A percentile compares a stretch with the other conserved stretches of the same genome.
These are phyloP conservation scores for Pythium monospermum DNA, from an alignment of 352 stramenopile genomes.

Conservation along the genomic window DNA sequence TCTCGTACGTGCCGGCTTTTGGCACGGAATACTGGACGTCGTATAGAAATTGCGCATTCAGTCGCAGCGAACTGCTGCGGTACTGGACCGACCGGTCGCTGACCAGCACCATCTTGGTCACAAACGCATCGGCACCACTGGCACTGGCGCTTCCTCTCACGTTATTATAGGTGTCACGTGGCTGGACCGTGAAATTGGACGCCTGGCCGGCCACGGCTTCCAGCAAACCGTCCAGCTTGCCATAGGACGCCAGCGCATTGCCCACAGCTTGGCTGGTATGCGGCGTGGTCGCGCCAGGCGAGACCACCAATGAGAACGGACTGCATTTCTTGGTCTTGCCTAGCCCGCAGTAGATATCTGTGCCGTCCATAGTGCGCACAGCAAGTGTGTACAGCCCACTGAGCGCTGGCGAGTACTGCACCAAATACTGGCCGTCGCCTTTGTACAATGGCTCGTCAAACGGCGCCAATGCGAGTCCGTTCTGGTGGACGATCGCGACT, in stretches of 20 bases:
- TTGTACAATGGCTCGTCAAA: slow-evolving; percentile 82
- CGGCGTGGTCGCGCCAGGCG: slow-evolving; percentile 83
- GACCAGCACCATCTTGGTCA: slow-evolving; percentile 79
- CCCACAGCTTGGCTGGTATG: slow-evolving; percentile 89
- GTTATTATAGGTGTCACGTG: slow-evolving; percentile 94
- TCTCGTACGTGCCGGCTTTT: slow-evolving; percentile 81
- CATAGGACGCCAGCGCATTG: slow-evolving; percentile 38
- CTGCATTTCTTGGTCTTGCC: slow-evolving; percentile 92
- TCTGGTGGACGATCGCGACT: slow-evolving; percentile 51
- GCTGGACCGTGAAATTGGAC: slow-evolving; percentile 93
- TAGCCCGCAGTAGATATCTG: slow-evolving; percentile 94
- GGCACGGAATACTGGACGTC: slow-evolving; percentile 93
- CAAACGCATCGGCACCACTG: slow-evolving; percentile 64
- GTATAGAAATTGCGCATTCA: slow-evolving; percentile 74
- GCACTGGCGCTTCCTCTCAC: slow-evolving; percentile 29
- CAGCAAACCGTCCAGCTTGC: slow-evolving; percentile 80
- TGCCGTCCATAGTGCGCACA: slow-evolving; percentile 87
- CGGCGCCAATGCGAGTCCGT: slow-evolving; percentile 36
- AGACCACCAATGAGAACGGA: slow-evolving; percentile 87
- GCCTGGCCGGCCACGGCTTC: slow-evolving; percentile 90
- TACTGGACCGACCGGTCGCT: slow-evolving; percentile 64
- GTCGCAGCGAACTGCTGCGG: slow-evolving; percentile 62
- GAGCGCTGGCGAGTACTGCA: slow-evolving; percentile 83
- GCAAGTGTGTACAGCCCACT: slow-evolving; percentile 88
- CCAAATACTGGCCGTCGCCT: slow-evolving; percentile 87